Base-by-base conservation (phyloP, 768 basidiomycete genomes). In the Kwoniella heveanensis region DNA sequence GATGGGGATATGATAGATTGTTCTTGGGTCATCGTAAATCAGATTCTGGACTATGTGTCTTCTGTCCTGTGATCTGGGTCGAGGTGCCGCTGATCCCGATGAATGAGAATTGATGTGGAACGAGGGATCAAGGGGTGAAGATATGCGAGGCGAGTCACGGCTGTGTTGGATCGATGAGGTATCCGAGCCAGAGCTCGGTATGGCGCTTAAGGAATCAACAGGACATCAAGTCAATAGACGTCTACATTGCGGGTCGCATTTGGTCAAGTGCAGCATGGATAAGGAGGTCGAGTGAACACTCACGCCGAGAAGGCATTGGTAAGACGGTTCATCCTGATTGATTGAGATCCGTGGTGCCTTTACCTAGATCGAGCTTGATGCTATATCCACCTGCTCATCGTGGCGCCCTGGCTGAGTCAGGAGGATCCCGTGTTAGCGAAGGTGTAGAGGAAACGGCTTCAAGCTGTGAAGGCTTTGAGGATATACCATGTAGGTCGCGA, bases 1-100 rank as follows among this genome's bases (percentile, higher is more conserved):
- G 19, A 24, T n/a, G 7, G 57, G 64, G 46, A 65, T 32, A 25
- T 51, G 53, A 26, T 62, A 60, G 48, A 65, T 66, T 13, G 44
- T 54, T 17, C 72, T 51, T 13, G 72, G 72, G 64, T 73, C 72
- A 64, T 73, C 69, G 54, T 73, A 73, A 25, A 73, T 68, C 39
- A 51, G 48, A 44, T 58, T 58, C 26, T 65, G 69, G 29, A 58
- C 26, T 21, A 60, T 60, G n/a, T 50, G 32, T 36, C 60, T n/a
- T 29, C 57, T 24, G 30, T 58, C 53, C 13, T 53, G 52, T 5
- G 64, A 50, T 8, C 22, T 30, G 2, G 44, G 46, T 56, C 60
- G 55, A 54, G 54, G 54, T 53, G 67, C 29, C 32, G 30, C 6
- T 44, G 39, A 44, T 44, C 10, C 17, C 19, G 39, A 25, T 50